Percentiles rank a stretch among this genome's conserved stretches.
These are phyloP conservation scores for Penicillium italicum DNA, from an alignment of 2,329 filamentous ascomycete species.

Conservation along the genomic window DNA sequence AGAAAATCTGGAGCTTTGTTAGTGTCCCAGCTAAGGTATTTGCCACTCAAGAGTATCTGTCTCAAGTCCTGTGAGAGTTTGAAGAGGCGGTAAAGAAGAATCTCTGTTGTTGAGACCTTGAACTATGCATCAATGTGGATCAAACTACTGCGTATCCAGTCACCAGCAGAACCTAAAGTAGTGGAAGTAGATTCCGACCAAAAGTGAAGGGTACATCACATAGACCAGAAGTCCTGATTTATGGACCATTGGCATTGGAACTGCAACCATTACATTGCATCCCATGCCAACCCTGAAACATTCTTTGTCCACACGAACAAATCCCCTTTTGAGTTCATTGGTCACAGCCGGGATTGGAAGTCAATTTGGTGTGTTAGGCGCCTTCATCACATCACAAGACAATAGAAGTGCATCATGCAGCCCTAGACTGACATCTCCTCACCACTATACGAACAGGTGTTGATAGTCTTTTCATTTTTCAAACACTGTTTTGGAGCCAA, in stretches of 20 bases:
- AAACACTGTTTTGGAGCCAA: background rate
- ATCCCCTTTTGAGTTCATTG: slow-evolving; percentile 1
- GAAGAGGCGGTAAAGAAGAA: background rate
- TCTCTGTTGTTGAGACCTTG: background rate
- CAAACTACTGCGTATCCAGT: background rate
- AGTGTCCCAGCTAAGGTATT: background rate
- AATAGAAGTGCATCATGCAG: slow-evolving; percentile 8
- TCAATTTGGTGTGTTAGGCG: background rate
- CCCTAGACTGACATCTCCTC: slow-evolving; percentile 22
- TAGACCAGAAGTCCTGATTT: background rate
- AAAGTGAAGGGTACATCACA: too few species aligned
- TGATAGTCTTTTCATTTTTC: slow-evolving; percentile 8
- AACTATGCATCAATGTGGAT: background rate
- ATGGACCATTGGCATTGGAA: slow-evolving; percentile 1
- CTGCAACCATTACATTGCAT: background rate
- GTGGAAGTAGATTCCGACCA: too few species aligned
- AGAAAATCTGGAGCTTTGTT: background rate
- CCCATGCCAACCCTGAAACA: background rate
- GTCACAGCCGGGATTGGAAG: background rate
- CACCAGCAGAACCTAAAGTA: too few species aligned
- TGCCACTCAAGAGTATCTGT: background rate
- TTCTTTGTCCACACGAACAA: background rate
- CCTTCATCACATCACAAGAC: slow-evolving; percentile 2
- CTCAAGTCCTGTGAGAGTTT: background rate
- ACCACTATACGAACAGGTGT: slow-evolving; percentile 13